Percentiles rank a stretch among this genome's conserved stretches.
phyloP scores from a whole-genome alignment of 2,329 filamentous ascomycete genomes.

The Paracamarosporium sp. region DNA sequence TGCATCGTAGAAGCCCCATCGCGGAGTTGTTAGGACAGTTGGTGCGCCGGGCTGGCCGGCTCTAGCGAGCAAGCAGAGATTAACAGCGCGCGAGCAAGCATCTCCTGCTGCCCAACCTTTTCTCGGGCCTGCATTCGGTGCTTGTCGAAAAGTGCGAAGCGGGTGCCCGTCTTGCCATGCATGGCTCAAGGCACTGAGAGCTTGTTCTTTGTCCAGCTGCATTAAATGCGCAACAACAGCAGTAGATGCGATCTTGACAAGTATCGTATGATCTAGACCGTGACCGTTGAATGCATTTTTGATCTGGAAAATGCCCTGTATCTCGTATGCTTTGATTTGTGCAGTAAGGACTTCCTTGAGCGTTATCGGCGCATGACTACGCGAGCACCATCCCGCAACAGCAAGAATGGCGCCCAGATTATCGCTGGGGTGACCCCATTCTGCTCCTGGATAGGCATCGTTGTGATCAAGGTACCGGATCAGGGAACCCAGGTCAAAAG shows the following conservation, averaged over 20 bases:
- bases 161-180: neutral
- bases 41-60: neutral
- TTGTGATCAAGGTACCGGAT: conserved; percentile 2
- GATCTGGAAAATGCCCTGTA: neutral
- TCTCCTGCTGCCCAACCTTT: conserved; percentile 3
- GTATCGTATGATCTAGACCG: neutral
- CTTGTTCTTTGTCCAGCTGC: neutral
- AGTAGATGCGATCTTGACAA: conserved; percentile 3
- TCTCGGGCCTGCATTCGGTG: neutral
- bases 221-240: neutral
- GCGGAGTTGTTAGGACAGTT: neutral
- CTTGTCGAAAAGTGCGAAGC: neutral
- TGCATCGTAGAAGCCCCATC: conserved; percentile 3
- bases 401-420: conserved; percentile 3
- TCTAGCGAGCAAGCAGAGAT: neutral
- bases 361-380: neutral
- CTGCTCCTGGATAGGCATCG: neutral
- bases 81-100: neutral
- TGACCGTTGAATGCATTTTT: neutral
- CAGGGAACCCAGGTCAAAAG: neutral
- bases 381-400: neutral
- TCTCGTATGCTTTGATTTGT: conserved; percentile 1
- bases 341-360: neutral
- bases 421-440: neutral
- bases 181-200: neutral